Base-by-base conservation (phyloP, 768 basidiomycete genomes). In the Amyloporia xantha region DNA sequence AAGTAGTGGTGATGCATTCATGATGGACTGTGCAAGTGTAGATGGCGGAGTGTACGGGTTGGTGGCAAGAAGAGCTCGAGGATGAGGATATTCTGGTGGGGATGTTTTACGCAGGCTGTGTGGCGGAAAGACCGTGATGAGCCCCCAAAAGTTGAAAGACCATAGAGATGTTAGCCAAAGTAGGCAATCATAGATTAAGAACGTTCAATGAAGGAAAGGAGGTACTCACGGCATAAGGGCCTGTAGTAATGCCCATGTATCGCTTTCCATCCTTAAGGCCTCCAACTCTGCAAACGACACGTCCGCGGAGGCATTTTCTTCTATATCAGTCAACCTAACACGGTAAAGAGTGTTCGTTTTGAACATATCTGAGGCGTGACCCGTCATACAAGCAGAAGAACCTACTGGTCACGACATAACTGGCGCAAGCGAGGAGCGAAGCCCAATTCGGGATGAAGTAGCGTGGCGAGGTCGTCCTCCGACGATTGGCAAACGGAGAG, bases 41-140 rank as follows among this genome's bases (percentile, higher is more conserved):
- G 80, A 75, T 0, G 86, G 81, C 0, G 91, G 89, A 0, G 85
- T 86, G 66, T 91, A 93, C 0, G 90, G 88, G 59, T 94, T 92
- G 54, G 78, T 68, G 1, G 73, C 59, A 30, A 91, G 72, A 9
- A 91, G 66, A 4, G 72, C 68, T 44, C 71, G 74, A 1, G 86
- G 74, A 17, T 77, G 67, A 11, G 77, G 73, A 21, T 68, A 65
- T 1, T 67, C 58, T 3, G 70, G 65, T n/a, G 69, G 63, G 37
- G 79, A 76, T 0, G 78, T 81, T 71, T 85, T 87, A 39, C 88
- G 78, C 19, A 81, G 76, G n/a, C 87, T 86, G 56, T 21, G 7
- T 26, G 5, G 7, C 19, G 17, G n/a, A n/a, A n/a, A n/a, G n/a
- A n/a, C n/a, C n/a, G n/a, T n/a, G n/a, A n/a, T n/a, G n/a, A n/a